phyloP scores from a whole-genome alignment of 208 protist genomes.

The Endotrypanum monterogeii region DNA sequence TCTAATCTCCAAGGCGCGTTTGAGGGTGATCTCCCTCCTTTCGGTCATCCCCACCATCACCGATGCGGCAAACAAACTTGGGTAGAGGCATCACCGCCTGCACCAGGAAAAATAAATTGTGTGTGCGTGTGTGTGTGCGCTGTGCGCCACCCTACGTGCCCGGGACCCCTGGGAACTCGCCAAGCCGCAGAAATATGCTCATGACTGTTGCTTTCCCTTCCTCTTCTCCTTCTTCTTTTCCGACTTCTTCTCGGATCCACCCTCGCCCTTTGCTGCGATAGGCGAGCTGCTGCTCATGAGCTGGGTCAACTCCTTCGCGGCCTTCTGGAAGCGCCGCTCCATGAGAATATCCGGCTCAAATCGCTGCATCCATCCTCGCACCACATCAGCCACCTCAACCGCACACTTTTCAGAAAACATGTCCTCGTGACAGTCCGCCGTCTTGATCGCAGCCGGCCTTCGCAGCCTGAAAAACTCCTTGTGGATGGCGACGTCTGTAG shows the following conservation, averaged over 20 bases:
- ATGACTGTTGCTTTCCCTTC: conserved; percentile 32
- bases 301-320: conserved; percentile 75
- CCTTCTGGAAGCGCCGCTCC: conserved; percentile 75
- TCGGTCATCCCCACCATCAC: not conserved
- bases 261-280: conserved; percentile 8
- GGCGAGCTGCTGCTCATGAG: conserved; percentile 47
- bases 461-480: conserved; percentile 82
- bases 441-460: conserved; percentile 62
- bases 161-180: not conserved
- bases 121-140: not conserved
- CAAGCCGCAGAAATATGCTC: not conserved
- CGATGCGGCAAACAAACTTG: not conserved
- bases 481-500: conserved; percentile 63
- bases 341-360: conserved; percentile 82
- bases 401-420: conserved; percentile 53
- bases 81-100: not conserved
- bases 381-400: conserved; percentile 61
- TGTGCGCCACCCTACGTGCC: not conserved
- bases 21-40: not conserved
- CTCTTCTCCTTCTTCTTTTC: conserved; percentile 88
- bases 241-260: conserved; percentile 40
- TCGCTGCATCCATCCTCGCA: conserved; percentile 73
- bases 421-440: conserved; percentile 50
- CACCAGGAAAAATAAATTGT: not conserved
- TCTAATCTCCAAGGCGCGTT: not conserved